Evolutionary conservation across 106 monocot genomes (phyloP), one percentile per base, ranked within the genome.

Genomic region (Acorus calamus): DNA sequence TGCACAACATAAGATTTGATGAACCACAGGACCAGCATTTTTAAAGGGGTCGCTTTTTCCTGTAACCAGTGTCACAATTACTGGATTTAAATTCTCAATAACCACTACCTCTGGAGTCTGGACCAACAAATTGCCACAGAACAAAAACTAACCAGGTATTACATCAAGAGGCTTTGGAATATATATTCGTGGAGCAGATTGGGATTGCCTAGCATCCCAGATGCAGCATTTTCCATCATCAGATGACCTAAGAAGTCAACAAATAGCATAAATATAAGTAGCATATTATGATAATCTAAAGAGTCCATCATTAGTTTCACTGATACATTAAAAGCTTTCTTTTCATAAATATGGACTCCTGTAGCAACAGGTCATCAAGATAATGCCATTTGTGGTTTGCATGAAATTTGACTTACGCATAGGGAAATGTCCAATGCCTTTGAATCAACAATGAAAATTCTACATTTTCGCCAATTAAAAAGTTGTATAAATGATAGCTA

Each of bases 221-320:
- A 96, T 96, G 10, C 96, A 82, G 60, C 96, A 96, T 49, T 90
- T 88, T 60, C 96, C 91, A 87, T 96, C 96, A 85, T 96, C 96
- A 64, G 96, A 96, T 11, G 89, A 89, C 71, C 93, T 96, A 75
- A 5, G 42, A 46, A 65, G 50, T 49, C 65, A n/a, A n/a, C n/a
- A n/a, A n/a, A n/a, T n/a, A n/a, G n/a, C n/a, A n/a, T n/a, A n/a
- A n/a, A n/a, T n/a, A n/a, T n/a, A n/a, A n/a, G n/a, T n/a, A n/a
- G n/a, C n/a, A n/a, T n/a, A n/a, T n/a, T n/a, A n/a, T n/a, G n/a
- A n/a, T n/a, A n/a, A n/a, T n/a, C n/a, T n/a, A 28, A 28, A 28
- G 1, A 28, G 28, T 0, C n/a, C n/a, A n/a, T n/a, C n/a, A n/a
- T n/a, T n/a, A n/a, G n/a, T n/a, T n/a, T n/a, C n/a, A n/a, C n/a